Evolutionary conservation across 768 basidiomycete genomes (phyloP).

Genomic region (Exidia glandulosa): DNA sequence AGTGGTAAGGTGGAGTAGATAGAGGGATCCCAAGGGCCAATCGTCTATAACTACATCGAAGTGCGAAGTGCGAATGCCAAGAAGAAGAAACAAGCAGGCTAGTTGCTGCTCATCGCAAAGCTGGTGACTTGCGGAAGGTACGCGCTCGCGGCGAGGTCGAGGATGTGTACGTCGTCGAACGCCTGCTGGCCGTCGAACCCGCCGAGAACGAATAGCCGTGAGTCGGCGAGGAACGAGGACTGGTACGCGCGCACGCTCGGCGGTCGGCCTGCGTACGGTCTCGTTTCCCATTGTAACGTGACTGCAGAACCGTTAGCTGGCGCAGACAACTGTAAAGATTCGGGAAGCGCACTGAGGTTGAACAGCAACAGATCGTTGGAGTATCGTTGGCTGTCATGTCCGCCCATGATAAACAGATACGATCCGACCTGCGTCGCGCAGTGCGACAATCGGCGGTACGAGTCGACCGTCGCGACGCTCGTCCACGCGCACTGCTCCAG

Average conservation of each 20-base stretch:
- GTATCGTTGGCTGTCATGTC: constrained; percentile 75
- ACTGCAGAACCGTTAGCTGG: constrained; percentile 33
- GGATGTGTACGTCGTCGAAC: constrained; percentile 74
- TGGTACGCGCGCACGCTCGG: constrained; percentile 80
- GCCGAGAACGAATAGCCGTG: constrained; percentile 75
- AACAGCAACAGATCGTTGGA: constrained; percentile 61
- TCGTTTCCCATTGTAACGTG: constrained; percentile 72
- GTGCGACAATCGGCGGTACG: constrained; percentile 65
- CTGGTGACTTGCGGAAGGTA: constrained; percentile 86
- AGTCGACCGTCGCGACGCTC: constrained; percentile 23
- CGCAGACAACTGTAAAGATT: neutral
- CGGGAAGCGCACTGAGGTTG: constrained; percentile 56
- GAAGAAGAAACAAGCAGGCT: neutral
- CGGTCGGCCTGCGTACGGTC: constrained; percentile 52
- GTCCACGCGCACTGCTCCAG: constrained; percentile 49
- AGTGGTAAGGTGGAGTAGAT: no score
- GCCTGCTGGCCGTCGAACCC: constrained; percentile 50
- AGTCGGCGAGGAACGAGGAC: constrained; percentile 69
- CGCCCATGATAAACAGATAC: constrained; percentile 81
- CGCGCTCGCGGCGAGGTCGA: constrained; percentile 79
- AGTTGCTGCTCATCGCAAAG: constrained; percentile 33
- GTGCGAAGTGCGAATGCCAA: neutral
- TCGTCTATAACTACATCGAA: no score
- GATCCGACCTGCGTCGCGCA: constrained; percentile 85
- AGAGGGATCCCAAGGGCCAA: neutral